Evolutionary conservation across 305 asterid species (phyloP), one percentile per base, ranked within the genome.

Genomic region (Fraxinus platypoda): DNA sequence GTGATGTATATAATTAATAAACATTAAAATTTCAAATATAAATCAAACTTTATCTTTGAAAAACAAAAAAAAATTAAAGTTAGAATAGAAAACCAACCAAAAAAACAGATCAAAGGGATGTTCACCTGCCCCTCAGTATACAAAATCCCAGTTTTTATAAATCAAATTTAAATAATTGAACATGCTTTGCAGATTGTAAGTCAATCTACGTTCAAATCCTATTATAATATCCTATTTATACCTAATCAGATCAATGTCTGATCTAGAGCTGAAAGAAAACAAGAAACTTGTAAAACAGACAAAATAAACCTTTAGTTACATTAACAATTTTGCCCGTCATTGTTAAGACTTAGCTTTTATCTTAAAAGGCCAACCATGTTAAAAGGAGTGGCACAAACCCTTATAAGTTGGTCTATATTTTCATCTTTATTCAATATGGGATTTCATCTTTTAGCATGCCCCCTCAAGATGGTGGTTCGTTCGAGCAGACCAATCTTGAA

Each of bases 91-190:
- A 5, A 41, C 85, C 88, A 82, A 85, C 82, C 74, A 72, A 26
- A 75, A 52, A 12, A 82, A 3, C 79, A 85, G 88, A 85, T 85
- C 88, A 35, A 25, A 75, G 80, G 81, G 73, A 76, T 43, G 37
- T 64, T 68, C 37, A 35, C 12, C 43, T 31, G 49, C 17, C 6
- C 59, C 31, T 4, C 57, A 21, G 12, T 33, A 25, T 6, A 12
- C 49, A 6, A 49, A 62, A 37, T 71, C 71, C 59, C 54, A 78
- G 5, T 76, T 74, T 7, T 34, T 35, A 73, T 8, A 37, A 23
- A 83, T 83, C 57, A 59, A 79, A 79, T 59, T 82, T 74, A 9
- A 19, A n/a, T 6, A 79, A 34, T 9, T 28, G 17, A 66, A 66
- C 8, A 66, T 26, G 74, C 19, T 26, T 70, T 80, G 13, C 8